Evolutionary conservation across 768 basidiomycete genomes (phyloP), one percentile per base, ranked within the genome.

Genomic region (Imleria badia): DNA sequence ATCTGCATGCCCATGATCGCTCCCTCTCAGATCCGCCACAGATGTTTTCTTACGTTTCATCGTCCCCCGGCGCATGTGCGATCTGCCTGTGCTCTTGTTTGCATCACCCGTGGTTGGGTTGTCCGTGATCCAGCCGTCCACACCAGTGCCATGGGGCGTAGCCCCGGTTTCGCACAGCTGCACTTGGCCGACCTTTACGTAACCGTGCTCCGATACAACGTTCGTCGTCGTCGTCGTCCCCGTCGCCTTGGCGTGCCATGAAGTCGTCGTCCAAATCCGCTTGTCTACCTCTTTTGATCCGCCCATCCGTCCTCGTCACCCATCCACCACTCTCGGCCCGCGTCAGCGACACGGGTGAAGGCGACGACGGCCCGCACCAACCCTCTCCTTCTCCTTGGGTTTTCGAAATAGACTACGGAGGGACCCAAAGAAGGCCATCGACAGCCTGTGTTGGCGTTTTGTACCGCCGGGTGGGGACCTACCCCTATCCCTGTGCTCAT

Each of bases 251-350:
- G 41, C 7, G 31, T 31, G n/a, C n/a, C n/a, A n/a, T n/a, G n/a
- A 46, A 44, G 11, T 69, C 67, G 3, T 55, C 52, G 22, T 68
- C 70, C 5, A 60, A 66, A 31, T 57, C 51, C 13, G 51, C 43
- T 2, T 13, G 38, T 13, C 47, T 26, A 14, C 48, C 34, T 17
- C 15, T 20, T n/a, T 47, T 55, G 48, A 68, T 41, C 45, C 62
- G 26, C 5, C 57, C 59, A 34, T 70, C 70, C 42, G 68, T 70
- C 31, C 68, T 52, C 17, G 70, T 67, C n/a, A 67, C 62, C 70
- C 70, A 72, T 3, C 60, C 36, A 3, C 9, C 48, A 14, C 17
- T 22, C 13, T 20, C 41, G 5, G 38, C 17, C 23, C 31, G n/a
- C n/a, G n/a, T 23, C 33, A 20, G 41, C 3, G 34, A 15, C 12